Evolutionary conservation across 768 basidiomycete genomes (phyloP).

Genomic region (Pisolithus albus): DNA sequence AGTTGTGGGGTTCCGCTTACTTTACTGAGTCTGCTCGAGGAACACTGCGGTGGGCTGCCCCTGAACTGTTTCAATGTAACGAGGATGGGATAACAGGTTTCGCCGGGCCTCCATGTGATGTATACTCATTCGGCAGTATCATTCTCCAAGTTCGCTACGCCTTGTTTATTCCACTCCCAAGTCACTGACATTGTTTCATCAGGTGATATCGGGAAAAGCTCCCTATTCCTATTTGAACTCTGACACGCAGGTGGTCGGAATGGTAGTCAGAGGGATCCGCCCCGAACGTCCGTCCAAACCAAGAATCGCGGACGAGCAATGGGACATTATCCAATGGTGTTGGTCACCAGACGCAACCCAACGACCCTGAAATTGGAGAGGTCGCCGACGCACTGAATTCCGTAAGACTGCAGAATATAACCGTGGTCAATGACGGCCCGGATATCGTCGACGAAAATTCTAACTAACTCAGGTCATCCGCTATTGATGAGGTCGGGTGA

Average conservation of each 20-base stretch:
- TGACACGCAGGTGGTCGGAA: constrained; percentile 1
- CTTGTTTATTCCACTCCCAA: neutral
- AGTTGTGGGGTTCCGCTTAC: constrained; percentile 19
- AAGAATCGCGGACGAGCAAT: constrained; percentile 2
- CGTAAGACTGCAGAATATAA: neutral
- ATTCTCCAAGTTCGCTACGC: constrained; percentile 1
- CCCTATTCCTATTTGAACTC: constrained; percentile 5
- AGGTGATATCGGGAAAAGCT: constrained; percentile 6
- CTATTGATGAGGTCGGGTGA: too few relatives aligned
- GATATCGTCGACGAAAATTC: too few relatives aligned
- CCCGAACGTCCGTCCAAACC: constrained; percentile 3
- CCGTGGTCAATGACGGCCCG: neutral
- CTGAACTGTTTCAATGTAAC: constrained; percentile 25
- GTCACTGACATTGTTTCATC: neutral
- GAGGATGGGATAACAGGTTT: constrained; percentile 7
- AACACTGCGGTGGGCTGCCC: constrained; percentile 38
- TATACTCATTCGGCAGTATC: constrained; percentile 32
- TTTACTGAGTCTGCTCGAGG: constrained; percentile 29
- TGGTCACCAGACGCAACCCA: neutral
- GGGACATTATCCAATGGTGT: constrained; percentile 4
- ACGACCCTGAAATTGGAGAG: neutral
- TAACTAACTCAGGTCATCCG: too few relatives aligned
- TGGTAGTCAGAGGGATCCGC: constrained; percentile 1
- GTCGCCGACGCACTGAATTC: neutral
- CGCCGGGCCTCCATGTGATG: constrained; percentile 24